Base-by-base conservation (phyloP, 441 rosid genomes). In the Isatis lusitanica region DNA sequence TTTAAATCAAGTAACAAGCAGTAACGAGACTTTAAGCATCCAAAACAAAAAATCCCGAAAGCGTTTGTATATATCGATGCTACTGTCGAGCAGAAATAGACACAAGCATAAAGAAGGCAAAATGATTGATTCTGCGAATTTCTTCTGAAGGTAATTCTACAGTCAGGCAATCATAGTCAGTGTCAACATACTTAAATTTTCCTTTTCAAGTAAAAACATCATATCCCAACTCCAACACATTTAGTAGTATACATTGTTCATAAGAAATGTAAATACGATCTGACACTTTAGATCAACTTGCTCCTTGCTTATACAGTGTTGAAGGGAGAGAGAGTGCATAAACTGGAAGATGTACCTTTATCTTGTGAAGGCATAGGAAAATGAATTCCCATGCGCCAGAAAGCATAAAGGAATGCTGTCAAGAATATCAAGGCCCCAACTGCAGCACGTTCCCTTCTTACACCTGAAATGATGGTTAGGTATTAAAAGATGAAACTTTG, bases 311-410 rank as follows among this genome's bases (percentile, higher is more conserved):
- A 24, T 15, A 66, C 17, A 73, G 13, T 53, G 71, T 31, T 50
- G 38, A 64, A 69, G n/a, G 30, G 36, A 21, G 42, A 46, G 46
- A 38, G 67, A 35, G 36, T n/a, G 64, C n/a, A 51, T 47, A 61
- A 71, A 50, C 72, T 57, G 16, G 44, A 75, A 68, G 47, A 31
- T 60, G 60, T 71, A 93, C 99, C 98, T 85, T 86, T 95, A 76
- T 93, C 96, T 17, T 91, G 88, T 1, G 98, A 91, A 79, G 97
- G 98, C 98, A 96, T 96, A 47, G 97, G 99, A 64, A 96, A 96
- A 82, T 96, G 99, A 83, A 96, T 81, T 72, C 99, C 98, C 99
- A 93, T 89, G 80, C 99, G 97, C 99, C 99, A 96, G 78, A 96
- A 96, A 76, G 87, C 97, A 83, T 96, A 96, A 33, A 96, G 94